phyloP scores from a whole-genome alignment of 495 filamentous ascomycete species.

The Neurospora sp. region DNA sequence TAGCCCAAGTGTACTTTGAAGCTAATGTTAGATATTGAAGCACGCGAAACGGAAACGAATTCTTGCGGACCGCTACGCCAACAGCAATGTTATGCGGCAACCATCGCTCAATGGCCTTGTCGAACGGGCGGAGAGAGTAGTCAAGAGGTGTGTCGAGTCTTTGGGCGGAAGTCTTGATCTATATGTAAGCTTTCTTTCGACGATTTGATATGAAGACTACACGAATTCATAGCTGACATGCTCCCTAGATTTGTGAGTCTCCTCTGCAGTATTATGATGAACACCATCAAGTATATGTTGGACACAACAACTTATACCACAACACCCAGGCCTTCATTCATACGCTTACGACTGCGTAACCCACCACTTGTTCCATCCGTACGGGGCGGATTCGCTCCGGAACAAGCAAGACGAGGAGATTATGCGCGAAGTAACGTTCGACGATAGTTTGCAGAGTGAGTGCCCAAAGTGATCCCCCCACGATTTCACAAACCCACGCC shows the following conservation, averaged over 20 bases:
- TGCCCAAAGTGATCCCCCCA: neutral
- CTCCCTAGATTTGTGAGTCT: neutral
- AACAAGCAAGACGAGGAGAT: slow-evolving; percentile 42
- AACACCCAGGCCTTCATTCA: slow-evolving; percentile 34
- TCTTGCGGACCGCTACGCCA: slow-evolving; percentile 56
- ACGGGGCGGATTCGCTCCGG: slow-evolving; percentile 47
- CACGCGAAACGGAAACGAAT: slow-evolving; percentile 50
- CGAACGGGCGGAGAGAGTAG: slow-evolving; percentile 43
- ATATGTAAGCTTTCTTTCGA: slow-evolving; percentile 37
- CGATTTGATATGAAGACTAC: neutral
- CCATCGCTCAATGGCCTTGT: slow-evolving; percentile 43
- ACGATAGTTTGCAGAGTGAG: slow-evolving; percentile 53
- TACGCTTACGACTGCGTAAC: slow-evolving; percentile 59
- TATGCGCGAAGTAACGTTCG: slow-evolving; percentile 56
- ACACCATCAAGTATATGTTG: neutral
- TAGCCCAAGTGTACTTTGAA: neutral
- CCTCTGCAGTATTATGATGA: neutral
- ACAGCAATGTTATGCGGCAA: slow-evolving; percentile 49
- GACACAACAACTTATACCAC: neutral
- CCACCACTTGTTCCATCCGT: slow-evolving; percentile 54
- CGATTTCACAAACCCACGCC: neutral
- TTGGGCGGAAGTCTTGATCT: slow-evolving; percentile 40
- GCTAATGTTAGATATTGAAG: slow-evolving; percentile 15
- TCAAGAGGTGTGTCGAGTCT: slow-evolving; percentile 36
- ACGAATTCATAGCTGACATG: neutral